These are phyloP conservation scores for Ascosphaera aggregata DNA, from an alignment of 2,329 filamentous ascomycete species.

Conservation along the genomic window DNA sequence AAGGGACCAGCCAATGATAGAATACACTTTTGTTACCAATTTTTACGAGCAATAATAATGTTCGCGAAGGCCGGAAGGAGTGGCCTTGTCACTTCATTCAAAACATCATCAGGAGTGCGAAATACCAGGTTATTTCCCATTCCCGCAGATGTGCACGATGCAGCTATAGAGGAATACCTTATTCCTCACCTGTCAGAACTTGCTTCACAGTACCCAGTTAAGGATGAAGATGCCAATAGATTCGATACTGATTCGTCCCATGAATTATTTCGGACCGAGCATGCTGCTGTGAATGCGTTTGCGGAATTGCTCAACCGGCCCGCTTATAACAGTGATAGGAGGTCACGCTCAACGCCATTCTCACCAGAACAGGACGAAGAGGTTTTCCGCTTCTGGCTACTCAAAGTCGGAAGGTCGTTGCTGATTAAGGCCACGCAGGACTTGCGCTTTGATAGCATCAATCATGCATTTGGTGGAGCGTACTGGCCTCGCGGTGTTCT, in stretches of 20 bases:
- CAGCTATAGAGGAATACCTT: constrained; percentile 31
- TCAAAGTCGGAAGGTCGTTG: constrained; percentile 34
- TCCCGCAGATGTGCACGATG: constrained; percentile 23
- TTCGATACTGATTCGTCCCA: constrained; percentile 33
- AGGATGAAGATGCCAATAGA: constrained; percentile 32
- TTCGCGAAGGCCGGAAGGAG: constrained; percentile 28
- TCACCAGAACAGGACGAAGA: constrained; percentile 10
- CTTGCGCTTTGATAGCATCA: constrained; percentile 33
- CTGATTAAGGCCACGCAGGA: constrained; percentile 32
- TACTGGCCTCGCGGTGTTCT: constrained; percentile 6
- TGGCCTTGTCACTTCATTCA: constrained; percentile 33
- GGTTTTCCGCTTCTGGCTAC: constrained; percentile 31
- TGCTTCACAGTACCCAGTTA: constrained; percentile 26
- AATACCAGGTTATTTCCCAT: constrained; percentile 24
- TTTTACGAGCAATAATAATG: constrained; percentile 36
- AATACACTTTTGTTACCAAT: constrained; percentile 36
- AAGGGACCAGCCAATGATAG: not conserved
- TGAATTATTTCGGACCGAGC: constrained; percentile 28
- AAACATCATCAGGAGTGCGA: constrained; percentile 10
- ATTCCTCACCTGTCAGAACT: constrained; percentile 34
- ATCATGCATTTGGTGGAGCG: constrained; percentile 38
- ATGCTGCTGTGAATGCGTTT: constrained; percentile 33
- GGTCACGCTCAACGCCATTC: constrained; percentile 20
- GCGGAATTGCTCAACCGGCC: constrained; percentile 22
- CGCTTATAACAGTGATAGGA: too few relatives aligned